Evolutionary conservation across 306 rosid genomes (phyloP).

Genomic region (Vachellia pachyceras): DNA sequence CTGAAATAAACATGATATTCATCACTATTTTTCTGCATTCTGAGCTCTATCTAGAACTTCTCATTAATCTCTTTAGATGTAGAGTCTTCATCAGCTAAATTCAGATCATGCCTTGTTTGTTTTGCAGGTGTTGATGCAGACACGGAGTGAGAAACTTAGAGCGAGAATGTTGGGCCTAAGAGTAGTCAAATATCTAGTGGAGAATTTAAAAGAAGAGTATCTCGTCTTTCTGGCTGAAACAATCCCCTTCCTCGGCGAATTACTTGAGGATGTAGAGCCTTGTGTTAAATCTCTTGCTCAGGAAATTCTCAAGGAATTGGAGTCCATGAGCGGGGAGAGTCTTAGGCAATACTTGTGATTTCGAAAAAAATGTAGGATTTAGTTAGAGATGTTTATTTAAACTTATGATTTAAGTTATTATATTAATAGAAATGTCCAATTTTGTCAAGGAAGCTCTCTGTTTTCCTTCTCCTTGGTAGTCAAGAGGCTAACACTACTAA

Average conservation of each 20-base stretch:
- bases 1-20: too few species aligned
- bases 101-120: not conserved
- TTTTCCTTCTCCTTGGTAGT: not conserved
- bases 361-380: not conserved
- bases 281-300: conserved; percentile 87
- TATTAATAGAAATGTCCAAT: conserved; percentile 7
- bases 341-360: conserved; percentile 60
- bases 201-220: conserved; percentile 87
- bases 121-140: conserved; percentile 88
- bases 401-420: not conserved
- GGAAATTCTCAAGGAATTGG: conserved; percentile 81
- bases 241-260: conserved; percentile 88
- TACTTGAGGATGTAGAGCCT: conserved; percentile 89
- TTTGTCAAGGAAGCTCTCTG: not conserved
- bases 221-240: conserved; percentile 83
- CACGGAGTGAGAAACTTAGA: conserved; percentile 76
- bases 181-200: conserved; percentile 68
- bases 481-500: not conserved
- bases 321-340: conserved; percentile 78
- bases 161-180: conserved; percentile 81
- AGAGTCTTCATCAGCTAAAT: not conserved
- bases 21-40: not conserved
- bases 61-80: not conserved
- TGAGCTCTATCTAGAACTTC: not conserved
- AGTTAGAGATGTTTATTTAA: conserved; percentile 27